Conservation (phyloP, 768 basidiomycete genomes). For the Trichaptum fuscoviolaceum region DNA sequence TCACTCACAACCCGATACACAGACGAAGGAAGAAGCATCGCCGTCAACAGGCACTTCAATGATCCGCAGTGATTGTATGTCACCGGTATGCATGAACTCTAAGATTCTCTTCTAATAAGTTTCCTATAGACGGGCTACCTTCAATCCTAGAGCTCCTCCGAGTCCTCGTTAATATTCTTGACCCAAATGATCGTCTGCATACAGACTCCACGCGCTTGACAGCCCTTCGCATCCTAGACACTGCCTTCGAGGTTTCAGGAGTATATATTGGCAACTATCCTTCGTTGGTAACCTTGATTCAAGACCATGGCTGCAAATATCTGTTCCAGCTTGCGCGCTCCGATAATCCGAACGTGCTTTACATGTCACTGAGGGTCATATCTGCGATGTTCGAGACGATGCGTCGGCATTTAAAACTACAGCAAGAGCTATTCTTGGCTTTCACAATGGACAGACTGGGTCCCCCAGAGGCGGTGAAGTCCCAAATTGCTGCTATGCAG, state of each 20-base stretch:
- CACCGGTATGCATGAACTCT: background rate
- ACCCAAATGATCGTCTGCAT: constrained; percentile 91
- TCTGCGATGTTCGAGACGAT: constrained; percentile 86
- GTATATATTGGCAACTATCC: constrained; percentile 69
- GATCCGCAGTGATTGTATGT: background rate
- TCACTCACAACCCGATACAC: background rate
- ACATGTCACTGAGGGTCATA: constrained; percentile 77
- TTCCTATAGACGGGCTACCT: constrained; percentile 71
- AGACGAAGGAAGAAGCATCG: background rate
- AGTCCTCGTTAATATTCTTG: constrained; percentile 91
- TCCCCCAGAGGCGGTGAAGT: constrained; percentile 34
- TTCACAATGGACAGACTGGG: constrained; percentile 91
- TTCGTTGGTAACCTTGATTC: constrained; percentile 68
- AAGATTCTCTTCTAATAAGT: constrained; percentile 7
- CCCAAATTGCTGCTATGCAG: constrained; percentile 16
- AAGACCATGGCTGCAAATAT: constrained; percentile 92
- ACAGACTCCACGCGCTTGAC: constrained; percentile 93
- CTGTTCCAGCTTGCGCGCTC: constrained; percentile 95
- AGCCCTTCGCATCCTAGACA: constrained; percentile 81
- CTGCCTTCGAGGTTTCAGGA: constrained; percentile 83
- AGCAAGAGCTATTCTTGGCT: constrained; percentile 91
- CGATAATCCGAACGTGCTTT: constrained; percentile 75
- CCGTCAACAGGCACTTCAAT: background rate
- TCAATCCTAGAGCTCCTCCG: constrained; percentile 90
- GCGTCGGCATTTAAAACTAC: constrained; percentile 81